These are phyloP conservation scores for Candida incommunis DNA, from an alignment of 805 yeast genomes.

Conservation along the genomic window DNA sequence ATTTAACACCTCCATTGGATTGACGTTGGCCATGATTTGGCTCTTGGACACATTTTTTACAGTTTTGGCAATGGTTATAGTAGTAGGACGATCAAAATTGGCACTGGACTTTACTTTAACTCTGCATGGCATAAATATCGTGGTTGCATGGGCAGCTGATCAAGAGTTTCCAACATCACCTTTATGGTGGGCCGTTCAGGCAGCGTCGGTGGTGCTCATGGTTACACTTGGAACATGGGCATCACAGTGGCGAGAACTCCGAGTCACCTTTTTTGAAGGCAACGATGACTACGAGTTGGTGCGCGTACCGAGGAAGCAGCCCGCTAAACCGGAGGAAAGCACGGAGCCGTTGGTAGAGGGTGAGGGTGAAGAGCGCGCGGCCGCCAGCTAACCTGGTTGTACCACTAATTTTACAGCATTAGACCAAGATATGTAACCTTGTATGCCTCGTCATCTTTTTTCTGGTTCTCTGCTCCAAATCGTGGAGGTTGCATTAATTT, in stretches of 20 bases:
- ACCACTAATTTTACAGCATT: too few species aligned
- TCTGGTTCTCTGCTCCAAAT: too few species aligned
- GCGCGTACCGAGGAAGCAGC: conserved; percentile 5
- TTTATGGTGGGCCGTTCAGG: conserved; percentile 78
- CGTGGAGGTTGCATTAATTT: too few species aligned
- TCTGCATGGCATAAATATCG: conserved; percentile 64
- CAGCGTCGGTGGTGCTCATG: conserved; percentile 50
- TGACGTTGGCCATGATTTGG: conserved; percentile 66
- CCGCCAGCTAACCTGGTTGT: too few species aligned
- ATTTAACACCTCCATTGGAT: conserved; percentile 65
- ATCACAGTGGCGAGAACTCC: conserved; percentile 80
- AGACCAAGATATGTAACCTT: too few species aligned
- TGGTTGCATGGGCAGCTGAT: conserved; percentile 53
- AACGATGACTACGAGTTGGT: conserved; percentile 26
- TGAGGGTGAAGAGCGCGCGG: too few species aligned
- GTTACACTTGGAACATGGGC: conserved; percentile 79
- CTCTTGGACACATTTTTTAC: conserved; percentile 68
- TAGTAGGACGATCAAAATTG: conserved; percentile 83
- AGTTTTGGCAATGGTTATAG: conserved; percentile 68
- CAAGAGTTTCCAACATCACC: conserved; percentile 54
- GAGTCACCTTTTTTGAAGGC: conserved; percentile 79
- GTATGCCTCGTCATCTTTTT: too few species aligned
- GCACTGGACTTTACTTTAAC: conserved; percentile 98
- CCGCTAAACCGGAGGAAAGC: too few species aligned
- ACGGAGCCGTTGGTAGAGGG: too few species aligned